Conservation (phyloP, 2,329 filamentous ascomycete genomes). For the Chaetothyriales sp. region DNA sequence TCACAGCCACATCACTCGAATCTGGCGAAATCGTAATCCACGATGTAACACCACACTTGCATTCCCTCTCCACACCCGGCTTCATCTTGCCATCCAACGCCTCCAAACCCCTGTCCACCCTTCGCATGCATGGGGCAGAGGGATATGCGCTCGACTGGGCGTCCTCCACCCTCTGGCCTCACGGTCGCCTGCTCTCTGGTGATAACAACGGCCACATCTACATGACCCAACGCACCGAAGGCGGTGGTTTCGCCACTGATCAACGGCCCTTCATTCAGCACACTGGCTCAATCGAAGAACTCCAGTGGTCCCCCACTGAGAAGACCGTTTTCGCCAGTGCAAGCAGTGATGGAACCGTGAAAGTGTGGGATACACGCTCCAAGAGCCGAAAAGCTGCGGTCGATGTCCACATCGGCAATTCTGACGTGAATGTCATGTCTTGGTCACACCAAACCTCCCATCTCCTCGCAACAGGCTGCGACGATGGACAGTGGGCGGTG, state of each 20-base stretch:
- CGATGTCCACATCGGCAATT: constrained; percentile 66
- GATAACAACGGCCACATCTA: constrained; percentile 87
- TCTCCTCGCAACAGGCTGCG: constrained; percentile 79
- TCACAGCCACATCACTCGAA: constrained; percentile 88
- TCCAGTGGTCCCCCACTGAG: constrained; percentile 94
- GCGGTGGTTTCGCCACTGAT: constrained; percentile 81
- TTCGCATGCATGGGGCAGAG: constrained; percentile 83
- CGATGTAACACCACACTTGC: constrained; percentile 80
- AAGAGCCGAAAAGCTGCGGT: constrained; percentile 83
- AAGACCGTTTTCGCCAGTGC: constrained; percentile 88
- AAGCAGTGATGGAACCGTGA: constrained; percentile 84
- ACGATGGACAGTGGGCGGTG: constrained; percentile 86
- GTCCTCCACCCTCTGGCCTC: constrained; percentile 48
- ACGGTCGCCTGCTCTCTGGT: constrained; percentile 78
- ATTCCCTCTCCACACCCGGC: constrained; percentile 80
- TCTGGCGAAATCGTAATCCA: constrained; percentile 74
- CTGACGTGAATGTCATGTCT: constrained; percentile 90
- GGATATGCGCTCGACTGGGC: constrained; percentile 98
- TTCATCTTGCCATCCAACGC: constrained; percentile 65
- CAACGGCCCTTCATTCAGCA: constrained; percentile 73
- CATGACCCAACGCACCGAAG: constrained; percentile 70
- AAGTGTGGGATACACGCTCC: constrained; percentile 87
- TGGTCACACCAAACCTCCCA: constrained; percentile 85
- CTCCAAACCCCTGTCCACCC: constrained; percentile 75
- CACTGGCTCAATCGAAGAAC: constrained; percentile 73